Conservation (phyloP, 805 yeast genomes). For the Suhomyces kilbournensis region DNA sequence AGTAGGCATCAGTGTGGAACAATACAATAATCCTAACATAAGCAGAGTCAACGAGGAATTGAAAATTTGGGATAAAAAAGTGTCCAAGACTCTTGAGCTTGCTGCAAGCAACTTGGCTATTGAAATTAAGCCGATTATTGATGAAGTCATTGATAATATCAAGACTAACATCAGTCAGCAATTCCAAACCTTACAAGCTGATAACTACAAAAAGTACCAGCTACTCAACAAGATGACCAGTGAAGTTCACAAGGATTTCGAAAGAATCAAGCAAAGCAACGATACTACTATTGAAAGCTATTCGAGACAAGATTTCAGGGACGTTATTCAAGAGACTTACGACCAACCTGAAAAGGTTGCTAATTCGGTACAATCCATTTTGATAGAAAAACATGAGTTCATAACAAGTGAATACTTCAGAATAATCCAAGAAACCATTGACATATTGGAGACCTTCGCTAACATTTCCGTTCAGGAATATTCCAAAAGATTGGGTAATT, state of each 20-base stretch:
- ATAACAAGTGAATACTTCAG: slow-evolving; percentile 29
- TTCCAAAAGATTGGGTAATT: slow-evolving; percentile 53
- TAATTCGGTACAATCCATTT: slow-evolving; percentile 19
- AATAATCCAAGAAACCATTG: slow-evolving; percentile 47
- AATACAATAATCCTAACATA: slow-evolving; percentile 2
- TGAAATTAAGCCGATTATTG: slow-evolving; percentile 30
- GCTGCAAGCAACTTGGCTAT: slow-evolving; percentile 29
- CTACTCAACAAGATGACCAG: slow-evolving; percentile 26
- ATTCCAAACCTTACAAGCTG: slow-evolving; percentile 27
- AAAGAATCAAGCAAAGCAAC: slow-evolving; percentile 20
- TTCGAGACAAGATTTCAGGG: slow-evolving; percentile 36
- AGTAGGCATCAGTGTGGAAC: slow-evolving; percentile 5
- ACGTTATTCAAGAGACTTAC: slow-evolving; percentile 24
- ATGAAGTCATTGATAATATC: slow-evolving; percentile 21
- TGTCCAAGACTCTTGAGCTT: slow-evolving; percentile 32
- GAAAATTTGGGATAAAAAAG: slow-evolving; percentile 29
- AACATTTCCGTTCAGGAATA: slow-evolving; percentile 65
- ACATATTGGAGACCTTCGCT: slow-evolving; percentile 70
- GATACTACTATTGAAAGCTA: slow-evolving; percentile 16
- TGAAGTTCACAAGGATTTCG: slow-evolving; percentile 33
- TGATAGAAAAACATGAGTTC: slow-evolving; percentile 25
- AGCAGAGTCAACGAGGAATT: slow-evolving; percentile 27
- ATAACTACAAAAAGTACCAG: slow-evolving; percentile 30
- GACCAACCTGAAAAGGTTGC: slow-evolving; percentile 21
- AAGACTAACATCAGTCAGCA: slow-evolving; percentile 23